Conservation (phyloP, 2,329 filamentous ascomycete genomes). For the Podosphaera aphanis region DNA sequence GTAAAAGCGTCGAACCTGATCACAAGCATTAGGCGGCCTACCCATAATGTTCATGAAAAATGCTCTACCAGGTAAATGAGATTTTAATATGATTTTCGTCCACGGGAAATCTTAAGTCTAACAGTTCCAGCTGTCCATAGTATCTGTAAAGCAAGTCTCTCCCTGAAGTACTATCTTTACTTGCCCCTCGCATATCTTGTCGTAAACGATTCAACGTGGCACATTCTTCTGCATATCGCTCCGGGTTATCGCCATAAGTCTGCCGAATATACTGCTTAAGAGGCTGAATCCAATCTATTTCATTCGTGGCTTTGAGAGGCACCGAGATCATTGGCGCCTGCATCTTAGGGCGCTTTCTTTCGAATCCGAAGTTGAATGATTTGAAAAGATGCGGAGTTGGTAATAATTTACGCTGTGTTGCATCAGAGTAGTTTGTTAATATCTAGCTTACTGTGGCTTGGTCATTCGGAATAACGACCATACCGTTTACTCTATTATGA, state of each 20-base stretch:
- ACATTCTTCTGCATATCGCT: conserved; percentile 89
- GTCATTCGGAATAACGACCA: neutral
- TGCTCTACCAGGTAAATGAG: conserved; percentile 70
- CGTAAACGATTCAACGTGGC: conserved; percentile 77
- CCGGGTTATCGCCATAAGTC: conserved; percentile 89
- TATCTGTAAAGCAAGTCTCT: conserved; percentile 88
- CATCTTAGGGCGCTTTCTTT: conserved; percentile 22
- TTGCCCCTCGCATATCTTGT: conserved; percentile 94
- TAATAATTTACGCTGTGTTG: no score
- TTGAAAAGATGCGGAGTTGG: no score
- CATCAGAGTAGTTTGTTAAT: no score
- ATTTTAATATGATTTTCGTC: conserved; percentile 99
- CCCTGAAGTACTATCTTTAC: conserved; percentile 85
- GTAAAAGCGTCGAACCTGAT: conserved; percentile 96
- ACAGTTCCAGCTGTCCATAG: conserved; percentile 85
- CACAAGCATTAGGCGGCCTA: conserved; percentile 4
- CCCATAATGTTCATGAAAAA: neutral
- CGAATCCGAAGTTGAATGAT: no score
- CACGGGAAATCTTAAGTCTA: conserved; percentile 86
- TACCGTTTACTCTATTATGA: no score
- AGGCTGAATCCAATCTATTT: conserved; percentile 91
- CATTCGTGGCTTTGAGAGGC: conserved; percentile 82
- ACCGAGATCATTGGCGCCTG: conserved; percentile 86
- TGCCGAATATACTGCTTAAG: conserved; percentile 83
- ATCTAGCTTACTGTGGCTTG: neutral